Conservation (phyloP, 345 rosid genomes). For the Acer campestre region DNA sequence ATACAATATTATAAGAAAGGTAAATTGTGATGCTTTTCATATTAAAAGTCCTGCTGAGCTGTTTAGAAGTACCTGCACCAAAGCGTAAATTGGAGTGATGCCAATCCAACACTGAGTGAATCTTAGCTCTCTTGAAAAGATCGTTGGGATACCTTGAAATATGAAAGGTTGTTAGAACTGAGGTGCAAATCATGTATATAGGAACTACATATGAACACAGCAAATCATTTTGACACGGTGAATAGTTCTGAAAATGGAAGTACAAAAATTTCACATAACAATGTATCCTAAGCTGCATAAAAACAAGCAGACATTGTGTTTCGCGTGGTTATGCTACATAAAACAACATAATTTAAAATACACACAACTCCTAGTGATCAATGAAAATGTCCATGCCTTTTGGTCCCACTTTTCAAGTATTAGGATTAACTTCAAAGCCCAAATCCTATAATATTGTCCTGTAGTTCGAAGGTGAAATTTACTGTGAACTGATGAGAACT, state of each 20-base stretch:
- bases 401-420: background rate
- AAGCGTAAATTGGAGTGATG: conserved; percentile 78
- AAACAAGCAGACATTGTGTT: background rate
- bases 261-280: background rate
- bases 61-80: conserved; percentile 55
- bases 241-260: background rate
- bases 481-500: background rate
- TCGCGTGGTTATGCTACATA: background rate
- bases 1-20: background rate
- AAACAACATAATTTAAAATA: background rate
- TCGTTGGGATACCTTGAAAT: conserved; percentile 78
- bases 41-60: background rate
- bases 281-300: background rate
- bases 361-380: background rate
- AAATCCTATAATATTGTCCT: background rate
- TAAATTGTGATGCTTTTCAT: too few relatives aligned
- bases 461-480: background rate
- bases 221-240: background rate
- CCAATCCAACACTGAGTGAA: conserved; percentile 87
- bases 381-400: background rate
- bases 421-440: background rate
- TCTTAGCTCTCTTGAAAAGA: conserved; percentile 76
- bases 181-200: background rate
- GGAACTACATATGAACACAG: background rate
- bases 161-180: conserved; percentile 5